Percentiles rank a stretch among this genome's conserved stretches.
phyloP scores from a whole-genome alignment of 345 rosid species.

The Eucalyptus pumila region DNA sequence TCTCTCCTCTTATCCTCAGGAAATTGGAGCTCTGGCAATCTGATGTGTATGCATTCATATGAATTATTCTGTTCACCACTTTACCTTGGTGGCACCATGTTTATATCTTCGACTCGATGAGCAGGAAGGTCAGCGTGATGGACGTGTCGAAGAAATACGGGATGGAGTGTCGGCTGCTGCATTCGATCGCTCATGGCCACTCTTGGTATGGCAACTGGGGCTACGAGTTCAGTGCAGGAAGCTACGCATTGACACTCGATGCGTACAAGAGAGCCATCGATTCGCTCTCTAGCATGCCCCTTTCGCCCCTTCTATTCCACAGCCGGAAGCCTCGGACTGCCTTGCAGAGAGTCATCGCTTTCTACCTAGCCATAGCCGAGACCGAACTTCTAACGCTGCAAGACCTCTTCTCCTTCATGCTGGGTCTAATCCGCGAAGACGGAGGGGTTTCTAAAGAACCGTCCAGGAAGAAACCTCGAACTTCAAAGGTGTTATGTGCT shows the following conservation, averaged over 20 bases:
- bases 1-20: neutral
- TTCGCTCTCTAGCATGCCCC: slow-evolving; percentile 28
- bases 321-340: slow-evolving; percentile 22
- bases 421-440: slow-evolving; percentile 14
- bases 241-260: slow-evolving; percentile 43
- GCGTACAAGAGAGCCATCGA: slow-evolving; percentile 32
- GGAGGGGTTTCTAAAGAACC: neutral
- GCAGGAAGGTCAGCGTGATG: slow-evolving; percentile 63
- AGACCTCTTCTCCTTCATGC: slow-evolving; percentile 48
- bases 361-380: slow-evolving; percentile 38
- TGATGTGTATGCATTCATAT: too few relatives aligned
- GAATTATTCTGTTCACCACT: too few relatives aligned
- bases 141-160: slow-evolving; percentile 64
- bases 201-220: slow-evolving; percentile 77
- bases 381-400: slow-evolving; percentile 33
- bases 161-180: slow-evolving; percentile 46
- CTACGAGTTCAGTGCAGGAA: slow-evolving; percentile 48
- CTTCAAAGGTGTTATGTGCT: slow-evolving; percentile 15
- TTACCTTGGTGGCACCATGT: neutral
- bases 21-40: too few relatives aligned
- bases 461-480: neutral
- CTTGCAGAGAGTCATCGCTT: slow-evolving; percentile 31
- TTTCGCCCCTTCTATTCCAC: slow-evolving; percentile 27
- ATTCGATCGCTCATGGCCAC: slow-evolving; percentile 37
- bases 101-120: neutral